A percentile compares a stretch with the other conserved stretches of the same genome.
These are phyloP conservation scores for Fusarium pseudocircinatum DNA, from an alignment of 2,329 filamentous ascomycete genomes.

Conservation along the genomic window DNA sequence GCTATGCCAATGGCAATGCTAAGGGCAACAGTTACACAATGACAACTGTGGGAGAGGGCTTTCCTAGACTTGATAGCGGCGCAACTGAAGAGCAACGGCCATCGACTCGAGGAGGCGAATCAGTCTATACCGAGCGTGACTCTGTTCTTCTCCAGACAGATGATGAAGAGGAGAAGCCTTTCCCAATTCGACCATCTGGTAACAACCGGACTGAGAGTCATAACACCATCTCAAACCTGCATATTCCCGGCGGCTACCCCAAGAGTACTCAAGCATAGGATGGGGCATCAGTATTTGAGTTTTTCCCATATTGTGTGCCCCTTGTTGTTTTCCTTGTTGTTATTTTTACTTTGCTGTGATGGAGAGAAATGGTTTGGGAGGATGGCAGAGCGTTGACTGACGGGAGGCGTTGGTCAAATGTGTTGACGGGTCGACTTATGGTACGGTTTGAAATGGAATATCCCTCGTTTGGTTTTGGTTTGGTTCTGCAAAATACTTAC, in stretches of 20 bases:
- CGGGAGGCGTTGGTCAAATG: conserved; percentile 36
- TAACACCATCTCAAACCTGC: conserved; percentile 70
- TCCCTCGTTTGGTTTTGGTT: conserved; percentile 35
- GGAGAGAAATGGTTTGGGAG: conserved; percentile 8
- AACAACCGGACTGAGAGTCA: conserved; percentile 54
- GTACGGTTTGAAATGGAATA: conserved; percentile 9
- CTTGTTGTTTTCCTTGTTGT: conserved; percentile 19
- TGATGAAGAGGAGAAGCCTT: conserved; percentile 36
- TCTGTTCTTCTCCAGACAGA: conserved; percentile 36
- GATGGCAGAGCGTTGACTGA: not conserved
- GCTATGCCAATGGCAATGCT: conserved; percentile 14
- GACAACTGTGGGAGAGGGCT: conserved; percentile 36
- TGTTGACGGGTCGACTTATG: not conserved
- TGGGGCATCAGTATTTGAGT: conserved; percentile 42
- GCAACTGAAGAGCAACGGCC: conserved; percentile 3
- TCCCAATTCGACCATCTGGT: conserved; percentile 40
- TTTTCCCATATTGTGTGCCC: conserved; percentile 16
- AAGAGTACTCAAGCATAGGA: conserved; percentile 58
- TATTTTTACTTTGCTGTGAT: conserved; percentile 10
- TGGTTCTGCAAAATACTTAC: not conserved
- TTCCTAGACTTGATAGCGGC: conserved; percentile 35
- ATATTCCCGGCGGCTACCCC: conserved; percentile 76
- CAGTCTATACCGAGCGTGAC: conserved; percentile 34
- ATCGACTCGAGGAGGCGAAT: conserved; percentile 19
- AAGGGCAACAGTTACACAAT: conserved; percentile 29